phyloP scores from a whole-genome alignment of 441 rosid genomes.

The Populus trichocarpa region DNA sequence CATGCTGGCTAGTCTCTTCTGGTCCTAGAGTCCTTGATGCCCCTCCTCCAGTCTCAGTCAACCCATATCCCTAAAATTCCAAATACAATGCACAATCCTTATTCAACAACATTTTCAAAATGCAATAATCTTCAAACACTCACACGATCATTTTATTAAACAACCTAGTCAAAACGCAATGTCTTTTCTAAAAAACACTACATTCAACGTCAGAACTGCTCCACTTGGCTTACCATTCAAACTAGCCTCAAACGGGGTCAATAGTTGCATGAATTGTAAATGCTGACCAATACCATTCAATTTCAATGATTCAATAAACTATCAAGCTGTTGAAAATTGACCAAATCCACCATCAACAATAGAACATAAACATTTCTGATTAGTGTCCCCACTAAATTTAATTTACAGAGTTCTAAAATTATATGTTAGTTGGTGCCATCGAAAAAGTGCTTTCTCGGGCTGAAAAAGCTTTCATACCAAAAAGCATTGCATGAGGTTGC shows the following conservation, averaged over 20 bases:
- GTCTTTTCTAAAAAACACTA: neutral
- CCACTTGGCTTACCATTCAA: neutral
- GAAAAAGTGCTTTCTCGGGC: neutral
- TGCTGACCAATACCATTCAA: too few species aligned
- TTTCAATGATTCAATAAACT: neutral
- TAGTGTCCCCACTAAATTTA: neutral
- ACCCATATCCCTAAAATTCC: constrained; percentile 61
- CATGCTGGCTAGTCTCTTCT: constrained; percentile 46
- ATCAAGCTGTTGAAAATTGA: neutral
- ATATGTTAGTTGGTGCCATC: neutral
- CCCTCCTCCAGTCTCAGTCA: constrained; percentile 72
- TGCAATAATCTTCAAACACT: neutral
- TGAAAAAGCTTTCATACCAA: too few species aligned
- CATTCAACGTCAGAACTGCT: neutral
- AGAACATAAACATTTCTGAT: neutral
- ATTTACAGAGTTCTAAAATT: too few species aligned
- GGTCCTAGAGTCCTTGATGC: constrained; percentile 40
- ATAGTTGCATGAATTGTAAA: too few species aligned
- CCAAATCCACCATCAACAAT: neutral
- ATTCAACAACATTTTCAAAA: neutral
- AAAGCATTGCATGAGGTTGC: too few species aligned
- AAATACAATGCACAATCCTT: neutral
- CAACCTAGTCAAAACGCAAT: neutral
- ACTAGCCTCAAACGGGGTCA: neutral
- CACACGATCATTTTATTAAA: neutral